A percentile compares a stretch with the other conserved stretches of the same genome.
Evolutionary conservation across 331 rosid genomes (phyloP).

Genomic region (Pyrus hybrid): DNA sequence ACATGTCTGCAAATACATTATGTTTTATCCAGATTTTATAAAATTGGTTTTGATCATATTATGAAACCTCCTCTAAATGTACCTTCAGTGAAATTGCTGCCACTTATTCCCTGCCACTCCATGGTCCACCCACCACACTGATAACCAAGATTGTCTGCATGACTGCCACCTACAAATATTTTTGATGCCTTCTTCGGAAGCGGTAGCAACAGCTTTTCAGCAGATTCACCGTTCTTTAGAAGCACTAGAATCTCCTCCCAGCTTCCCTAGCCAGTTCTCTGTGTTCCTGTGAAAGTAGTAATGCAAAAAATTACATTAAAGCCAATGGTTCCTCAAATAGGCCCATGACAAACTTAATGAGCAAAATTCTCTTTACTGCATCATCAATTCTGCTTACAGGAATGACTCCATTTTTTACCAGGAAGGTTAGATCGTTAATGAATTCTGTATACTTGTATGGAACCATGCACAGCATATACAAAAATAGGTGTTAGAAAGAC

Average conservation of each 20-base stretch:
- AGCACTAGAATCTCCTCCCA: constrained; percentile 52
- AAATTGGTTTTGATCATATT: too few species aligned
- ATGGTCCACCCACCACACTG: constrained; percentile 87
- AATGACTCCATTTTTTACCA: constrained; percentile 41
- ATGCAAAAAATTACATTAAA: neutral
- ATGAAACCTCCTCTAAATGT: neutral
- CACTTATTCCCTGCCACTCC: constrained; percentile 63
- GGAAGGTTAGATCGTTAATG: constrained; percentile 43
- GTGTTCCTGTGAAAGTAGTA: constrained; percentile 32
- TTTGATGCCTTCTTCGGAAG: constrained; percentile 48
- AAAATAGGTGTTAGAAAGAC: constrained; percentile 11
- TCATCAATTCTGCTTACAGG: constrained; percentile 67
- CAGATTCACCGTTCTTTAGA: constrained; percentile 47
- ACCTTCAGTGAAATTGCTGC: constrained; percentile 51
- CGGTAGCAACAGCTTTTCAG: constrained; percentile 39
- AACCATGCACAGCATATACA: constrained; percentile 31
- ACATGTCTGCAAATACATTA: too few species aligned
- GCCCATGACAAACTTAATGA: constrained; percentile 65
- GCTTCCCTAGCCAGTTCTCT: constrained; percentile 57
- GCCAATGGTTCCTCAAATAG: constrained; percentile 60
- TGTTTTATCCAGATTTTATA: neutral
- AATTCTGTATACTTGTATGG: constrained; percentile 46
- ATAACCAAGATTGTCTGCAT: constrained; percentile 68
- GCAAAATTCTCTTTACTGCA: constrained; percentile 60
- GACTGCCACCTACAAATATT: constrained; percentile 67